Base-by-base conservation (phyloP, 768 basidiomycete genomes). In the Vishniacozyma victoriae region DNA sequence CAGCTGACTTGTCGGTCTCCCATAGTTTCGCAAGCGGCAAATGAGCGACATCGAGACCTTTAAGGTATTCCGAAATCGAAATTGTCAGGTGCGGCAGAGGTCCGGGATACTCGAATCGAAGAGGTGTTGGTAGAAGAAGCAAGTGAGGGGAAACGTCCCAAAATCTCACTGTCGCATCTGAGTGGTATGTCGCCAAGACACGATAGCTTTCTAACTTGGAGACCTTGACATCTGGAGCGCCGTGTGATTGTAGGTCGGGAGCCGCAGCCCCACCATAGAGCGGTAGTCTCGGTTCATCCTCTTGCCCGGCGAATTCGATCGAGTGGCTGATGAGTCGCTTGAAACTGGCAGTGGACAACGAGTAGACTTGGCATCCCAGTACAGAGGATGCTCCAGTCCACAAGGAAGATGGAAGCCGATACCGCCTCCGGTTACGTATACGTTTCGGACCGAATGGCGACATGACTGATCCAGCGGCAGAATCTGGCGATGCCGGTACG, bases 111-210 rank as follows among this genome's bases (percentile, higher is more conserved):
- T 81, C 76, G 44, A 77, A 74, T 20, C 77, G 71, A 1, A 87
- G 67, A 3, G 83, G 79, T 9, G 75, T 74, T 3, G 76, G 75
- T 5, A 79, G 72, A 3, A 87, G 72, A 2, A 88, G 75, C 23
- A 72, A 47, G 46, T 84, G 82, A 3, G 81, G 77, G 45, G 86
- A 87, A 35, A 83, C 69, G 67, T 93, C 88, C 55, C 81, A 80
- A 68, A 91, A 85, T 46, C 78, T 79, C 40, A 91, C 72, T 4
- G 77, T 78, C 16, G 82, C 73, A 64, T 89, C 82, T 9, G 73
- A 72, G 60, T 86, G 81, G 45, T 74, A 75, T 0, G 84, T 84
- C 2, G 85, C 68, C 16, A 86, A 71, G 4, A 91, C 67, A 18
- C 85, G 79, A 57, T 77, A 80, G 13, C 77, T 78, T 63, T 84